phyloP scores from a whole-genome alignment of 129 eudicot genomes.

The Daucus carota region DH1_v3.0 NC_030381.2:9124001-9124500 shows the following conservation, averaged over 20 bases:
- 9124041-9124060: slow-evolving; percentile 48
- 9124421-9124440: slow-evolving; percentile 98
- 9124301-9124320: slow-evolving; percentile 89
- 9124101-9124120: slow-evolving; percentile 98
- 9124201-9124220: not conserved
- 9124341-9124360: slow-evolving; percentile 95
- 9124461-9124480: slow-evolving; percentile 89
- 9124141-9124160: slow-evolving; percentile 52
- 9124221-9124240: not conserved
- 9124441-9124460: slow-evolving; percentile 77
- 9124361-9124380: slow-evolving; percentile 93
- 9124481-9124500: slow-evolving; percentile 71
- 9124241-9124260: not conserved
- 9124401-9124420: slow-evolving; percentile 93
- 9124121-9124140: slow-evolving; percentile 95
- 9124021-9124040: slow-evolving; percentile 43
- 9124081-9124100: slow-evolving; percentile 89
- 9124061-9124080: slow-evolving; percentile 94
- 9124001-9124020: slow-evolving; percentile 74
- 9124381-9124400: slow-evolving; percentile 98
- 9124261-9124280: slow-evolving; percentile 94
- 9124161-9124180: not conserved
- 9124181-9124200: not conserved
- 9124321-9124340: slow-evolving; percentile 86
- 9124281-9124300: slow-evolving; percentile 98